These are phyloP conservation scores for Hypoxylon sp. DNA, from an alignment of 2,329 filamentous ascomycete genomes.

Conservation along the genomic window DNA sequence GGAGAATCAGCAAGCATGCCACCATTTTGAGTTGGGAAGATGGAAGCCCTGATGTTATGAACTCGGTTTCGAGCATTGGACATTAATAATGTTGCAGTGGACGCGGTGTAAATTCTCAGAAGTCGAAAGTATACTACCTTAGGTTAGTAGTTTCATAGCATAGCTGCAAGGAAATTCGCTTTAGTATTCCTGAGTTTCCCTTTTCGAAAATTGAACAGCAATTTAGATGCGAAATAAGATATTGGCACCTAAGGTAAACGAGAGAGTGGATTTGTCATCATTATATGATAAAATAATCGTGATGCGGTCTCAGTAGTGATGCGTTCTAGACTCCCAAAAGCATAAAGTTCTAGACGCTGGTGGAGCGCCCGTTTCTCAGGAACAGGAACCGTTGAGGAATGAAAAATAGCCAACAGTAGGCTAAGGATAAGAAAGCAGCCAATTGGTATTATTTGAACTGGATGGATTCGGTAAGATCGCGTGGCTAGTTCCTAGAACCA, in stretches of 20 bases:
- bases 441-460: background rate
- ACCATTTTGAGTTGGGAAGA: slow-evolving; percentile 46
- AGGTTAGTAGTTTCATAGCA: background rate
- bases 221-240: background rate
- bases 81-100: background rate
- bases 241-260: too few species aligned
- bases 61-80: slow-evolving; percentile 20
- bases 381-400: background rate
- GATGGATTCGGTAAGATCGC: background rate
- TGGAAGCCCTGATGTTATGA: slow-evolving; percentile 45
- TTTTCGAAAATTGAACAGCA: background rate
- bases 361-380: background rate
- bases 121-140: background rate
- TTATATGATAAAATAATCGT: background rate
- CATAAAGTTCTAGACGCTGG: background rate
- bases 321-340: background rate
- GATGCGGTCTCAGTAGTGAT: background rate
- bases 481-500: background rate
- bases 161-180: background rate
- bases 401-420: background rate
- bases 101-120: background rate
- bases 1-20: slow-evolving; percentile 49
- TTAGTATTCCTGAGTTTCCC: too few species aligned
- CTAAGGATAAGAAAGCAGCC: background rate
- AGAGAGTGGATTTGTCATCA: too few species aligned